Evolutionary conservation across 306 rosid species (phyloP).

Genomic region (Vicia villosa): DNA sequence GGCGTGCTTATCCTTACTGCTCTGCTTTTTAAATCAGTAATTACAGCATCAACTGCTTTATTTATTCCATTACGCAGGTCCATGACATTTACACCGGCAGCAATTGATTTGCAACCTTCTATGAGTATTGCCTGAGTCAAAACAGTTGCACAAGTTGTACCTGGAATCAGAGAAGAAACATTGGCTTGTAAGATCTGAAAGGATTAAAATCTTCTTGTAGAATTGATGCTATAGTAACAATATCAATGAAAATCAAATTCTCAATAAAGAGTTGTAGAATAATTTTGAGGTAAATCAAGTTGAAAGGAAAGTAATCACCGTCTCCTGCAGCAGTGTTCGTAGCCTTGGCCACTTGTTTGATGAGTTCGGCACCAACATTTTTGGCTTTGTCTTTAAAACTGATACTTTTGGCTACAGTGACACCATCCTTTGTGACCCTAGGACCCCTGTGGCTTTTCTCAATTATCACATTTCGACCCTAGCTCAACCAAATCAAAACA

Average conservation of each 20-base stretch:
- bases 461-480: constrained; percentile 95
- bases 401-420: constrained; percentile 90
- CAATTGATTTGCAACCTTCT: constrained; percentile 91
- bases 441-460: constrained; percentile 63
- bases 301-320: constrained; percentile 49
- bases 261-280: background rate
- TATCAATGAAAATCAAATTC: constrained; percentile 14
- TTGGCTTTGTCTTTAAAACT: constrained; percentile 67
- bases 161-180: constrained; percentile 52
- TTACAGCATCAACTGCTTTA: constrained; percentile 82
- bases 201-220: background rate
- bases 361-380: constrained; percentile 84
- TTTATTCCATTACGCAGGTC: constrained; percentile 88
- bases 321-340: constrained; percentile 92
- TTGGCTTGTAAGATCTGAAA: constrained; percentile 11
- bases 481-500: constrained; percentile 37
- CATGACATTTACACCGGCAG: constrained; percentile 93
- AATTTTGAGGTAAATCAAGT: background rate
- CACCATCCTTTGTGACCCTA: constrained; percentile 88
- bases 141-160: constrained; percentile 97
- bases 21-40: constrained; percentile 74
- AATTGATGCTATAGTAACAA: background rate
- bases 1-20: constrained; percentile 90
- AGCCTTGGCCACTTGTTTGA: constrained; percentile 92
- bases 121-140: constrained; percentile 88